Percentiles rank a stretch among this genome's conserved stretches.
Evolutionary conservation across 2,329 filamentous ascomycete species (phyloP).

Genomic region (Colletotrichum salicis): DNA sequence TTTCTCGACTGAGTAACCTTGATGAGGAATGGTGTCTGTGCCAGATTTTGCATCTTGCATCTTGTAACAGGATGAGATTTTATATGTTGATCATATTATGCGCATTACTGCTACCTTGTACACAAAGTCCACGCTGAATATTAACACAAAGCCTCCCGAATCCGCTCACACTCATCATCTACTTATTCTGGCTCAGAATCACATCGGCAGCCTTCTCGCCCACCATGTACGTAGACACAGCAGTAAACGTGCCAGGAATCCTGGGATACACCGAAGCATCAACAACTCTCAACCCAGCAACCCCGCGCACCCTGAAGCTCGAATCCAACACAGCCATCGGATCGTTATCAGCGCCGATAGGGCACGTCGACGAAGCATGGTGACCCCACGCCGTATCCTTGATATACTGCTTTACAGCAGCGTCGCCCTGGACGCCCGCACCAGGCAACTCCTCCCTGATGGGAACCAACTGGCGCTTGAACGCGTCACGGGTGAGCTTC

Average conservation of each 20-base stretch:
- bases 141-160: neutral
- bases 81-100: neutral
- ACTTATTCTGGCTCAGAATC: conserved; percentile 38
- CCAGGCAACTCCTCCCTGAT: conserved; percentile 38
- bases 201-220: conserved; percentile 47
- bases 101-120: neutral
- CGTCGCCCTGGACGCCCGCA: conserved; percentile 32
- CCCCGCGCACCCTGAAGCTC: conserved; percentile 59
- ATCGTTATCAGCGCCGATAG: conserved; percentile 45
- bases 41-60: too few relatives aligned
- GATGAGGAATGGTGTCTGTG: too few relatives aligned
- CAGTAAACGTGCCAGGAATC: conserved; percentile 47
- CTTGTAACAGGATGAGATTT: too few relatives aligned
- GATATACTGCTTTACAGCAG: conserved; percentile 40
- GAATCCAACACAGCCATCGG: conserved; percentile 57
- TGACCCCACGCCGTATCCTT: conserved; percentile 48
- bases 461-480: conserved; percentile 40
- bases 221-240: conserved; percentile 46
- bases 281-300: conserved; percentile 56
- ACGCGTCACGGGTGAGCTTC: conserved; percentile 59
- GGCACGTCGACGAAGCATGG: conserved; percentile 47
- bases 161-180: neutral
- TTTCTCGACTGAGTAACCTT: too few relatives aligned
- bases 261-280: conserved; percentile 57
- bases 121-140: neutral